Conservation (phyloP, 1,284 basidiomycete genomes). For the Leccinum cinnamomeum region DNA sequence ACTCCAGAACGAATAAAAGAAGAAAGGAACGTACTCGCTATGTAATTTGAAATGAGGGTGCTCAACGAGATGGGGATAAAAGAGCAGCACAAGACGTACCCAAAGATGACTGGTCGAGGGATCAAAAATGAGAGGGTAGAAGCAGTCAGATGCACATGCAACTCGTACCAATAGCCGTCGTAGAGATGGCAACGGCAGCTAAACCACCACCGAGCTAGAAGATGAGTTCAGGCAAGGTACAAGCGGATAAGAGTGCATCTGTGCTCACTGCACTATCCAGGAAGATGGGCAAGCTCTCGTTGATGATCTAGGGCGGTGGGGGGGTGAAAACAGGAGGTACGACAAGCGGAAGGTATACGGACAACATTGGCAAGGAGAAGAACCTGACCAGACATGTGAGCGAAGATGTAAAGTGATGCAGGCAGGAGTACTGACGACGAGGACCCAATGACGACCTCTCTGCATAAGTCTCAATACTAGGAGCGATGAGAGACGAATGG, state of each 20-base stretch:
- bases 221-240: not conserved
- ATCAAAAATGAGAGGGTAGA: not conserved
- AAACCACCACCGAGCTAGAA: slow-evolving; percentile 80
- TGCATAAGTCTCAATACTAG: slow-evolving; percentile 75
- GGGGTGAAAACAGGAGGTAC: slow-evolving; percentile 9
- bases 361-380: slow-evolving; percentile 85
- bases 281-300: slow-evolving; percentile 93
- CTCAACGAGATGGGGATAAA: not conserved
- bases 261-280: slow-evolving; percentile 78
- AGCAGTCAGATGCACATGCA: not conserved
- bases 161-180: slow-evolving; percentile 71
- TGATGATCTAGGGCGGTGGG: slow-evolving; percentile 72
- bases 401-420: not conserved
- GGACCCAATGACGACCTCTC: slow-evolving; percentile 91
- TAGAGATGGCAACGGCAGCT: slow-evolving; percentile 82
- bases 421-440: slow-evolving; percentile 62
- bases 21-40: slow-evolving; percentile 47
- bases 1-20: not conserved
- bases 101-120: slow-evolving; percentile 66
- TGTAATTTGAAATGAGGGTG: not conserved
- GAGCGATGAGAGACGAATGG: not conserved
- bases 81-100: slow-evolving; percentile 48
- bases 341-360: slow-evolving; percentile 30
- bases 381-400: slow-evolving; percentile 46
- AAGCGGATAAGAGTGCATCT: not conserved